These are phyloP conservation scores for Arthrobotrys iridis DNA, from an alignment of 2,329 filamentous ascomycete species.

Conservation along the genomic window DNA sequence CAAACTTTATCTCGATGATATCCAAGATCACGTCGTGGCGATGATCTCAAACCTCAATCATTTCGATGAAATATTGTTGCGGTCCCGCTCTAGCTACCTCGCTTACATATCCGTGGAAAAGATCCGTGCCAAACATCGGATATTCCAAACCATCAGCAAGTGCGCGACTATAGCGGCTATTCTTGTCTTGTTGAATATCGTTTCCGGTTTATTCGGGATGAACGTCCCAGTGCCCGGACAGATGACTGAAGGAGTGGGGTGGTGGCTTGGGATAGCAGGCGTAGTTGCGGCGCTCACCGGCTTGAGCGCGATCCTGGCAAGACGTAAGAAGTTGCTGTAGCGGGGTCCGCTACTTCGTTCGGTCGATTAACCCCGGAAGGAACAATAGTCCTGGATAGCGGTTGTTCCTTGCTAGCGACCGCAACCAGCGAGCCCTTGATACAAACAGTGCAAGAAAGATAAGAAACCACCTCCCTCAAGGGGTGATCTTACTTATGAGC, in stretches of 20 bases:
- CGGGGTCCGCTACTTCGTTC: no score
- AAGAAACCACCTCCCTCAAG: no score
- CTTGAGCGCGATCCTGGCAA: slow-evolving; percentile 4
- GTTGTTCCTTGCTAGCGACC: no score
- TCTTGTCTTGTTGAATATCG: slow-evolving; percentile 72
- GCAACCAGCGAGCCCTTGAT: no score
- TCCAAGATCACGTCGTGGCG: slow-evolving; percentile 75
- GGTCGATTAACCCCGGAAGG: no score
- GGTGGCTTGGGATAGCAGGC: slow-evolving; percentile 59
- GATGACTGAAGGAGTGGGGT: slow-evolving; percentile 60
- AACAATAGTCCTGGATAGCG: no score
- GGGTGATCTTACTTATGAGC: no score
- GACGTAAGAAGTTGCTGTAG: slow-evolving; percentile 1
- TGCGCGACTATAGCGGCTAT: slow-evolving; percentile 74
- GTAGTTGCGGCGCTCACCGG: not conserved
- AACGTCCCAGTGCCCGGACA: slow-evolving; percentile 65
- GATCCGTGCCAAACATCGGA: slow-evolving; percentile 70
- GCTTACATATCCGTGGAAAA: slow-evolving; percentile 73
- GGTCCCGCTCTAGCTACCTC: slow-evolving; percentile 73
- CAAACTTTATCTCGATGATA: slow-evolving; percentile 73
- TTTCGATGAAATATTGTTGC: slow-evolving; percentile 74
- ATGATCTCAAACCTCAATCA: slow-evolving; percentile 75
- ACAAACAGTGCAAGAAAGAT: no score
- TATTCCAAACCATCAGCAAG: slow-evolving; percentile 72
- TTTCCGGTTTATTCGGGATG: slow-evolving; percentile 69